A percentile compares a stretch with the other conserved stretches of the same genome.
phyloP scores from a whole-genome alignment of 2,329 filamentous ascomycete genomes.

The Monilinia polystroma region DNA sequence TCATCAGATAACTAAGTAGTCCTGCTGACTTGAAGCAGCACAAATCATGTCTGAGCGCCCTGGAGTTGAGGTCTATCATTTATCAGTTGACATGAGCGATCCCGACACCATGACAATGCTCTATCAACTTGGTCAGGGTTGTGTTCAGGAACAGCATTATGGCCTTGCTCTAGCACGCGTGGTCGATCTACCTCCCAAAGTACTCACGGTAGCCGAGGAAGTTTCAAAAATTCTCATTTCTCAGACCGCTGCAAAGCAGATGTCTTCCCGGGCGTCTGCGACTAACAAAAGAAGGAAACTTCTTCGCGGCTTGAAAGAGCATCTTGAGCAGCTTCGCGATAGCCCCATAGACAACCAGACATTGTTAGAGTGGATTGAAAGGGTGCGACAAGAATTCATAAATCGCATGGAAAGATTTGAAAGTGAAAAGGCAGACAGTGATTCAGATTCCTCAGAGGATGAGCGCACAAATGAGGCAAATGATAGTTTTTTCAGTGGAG shows the following conservation, averaged over 20 bases:
- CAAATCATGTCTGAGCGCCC: conserved; percentile 70
- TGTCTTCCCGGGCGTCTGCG: conserved; percentile 56
- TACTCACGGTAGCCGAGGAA: conserved; percentile 66
- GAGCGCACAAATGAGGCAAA: background rate
- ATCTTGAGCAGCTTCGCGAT: conserved; percentile 65
- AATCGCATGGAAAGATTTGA: conserved; percentile 66
- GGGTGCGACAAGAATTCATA: conserved; percentile 74
- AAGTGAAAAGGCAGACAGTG: conserved; percentile 29
- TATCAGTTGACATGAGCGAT: conserved; percentile 64
- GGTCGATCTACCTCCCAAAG: conserved; percentile 65
- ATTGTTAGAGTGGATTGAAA: conserved; percentile 62
- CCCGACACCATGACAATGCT: conserved; percentile 75
- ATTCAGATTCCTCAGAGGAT: conserved; percentile 25
- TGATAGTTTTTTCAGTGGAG: background rate
- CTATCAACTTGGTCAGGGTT: conserved; percentile 76
- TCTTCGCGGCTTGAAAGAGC: conserved; percentile 69
- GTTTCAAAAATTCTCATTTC: conserved; percentile 63
- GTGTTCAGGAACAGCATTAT: conserved; percentile 71
- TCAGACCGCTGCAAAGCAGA: conserved; percentile 57
- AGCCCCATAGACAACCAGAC: conserved; percentile 64
- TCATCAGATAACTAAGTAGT: background rate
- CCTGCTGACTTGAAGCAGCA: conserved; percentile 46
- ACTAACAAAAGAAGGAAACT: conserved; percentile 67
- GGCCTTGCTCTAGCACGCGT: conserved; percentile 78
- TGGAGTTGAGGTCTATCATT: conserved; percentile 80